Evolutionary conservation across 768 basidiomycete species (phyloP).

Genomic region (Porphyrellus cyaneotinctus): DNA sequence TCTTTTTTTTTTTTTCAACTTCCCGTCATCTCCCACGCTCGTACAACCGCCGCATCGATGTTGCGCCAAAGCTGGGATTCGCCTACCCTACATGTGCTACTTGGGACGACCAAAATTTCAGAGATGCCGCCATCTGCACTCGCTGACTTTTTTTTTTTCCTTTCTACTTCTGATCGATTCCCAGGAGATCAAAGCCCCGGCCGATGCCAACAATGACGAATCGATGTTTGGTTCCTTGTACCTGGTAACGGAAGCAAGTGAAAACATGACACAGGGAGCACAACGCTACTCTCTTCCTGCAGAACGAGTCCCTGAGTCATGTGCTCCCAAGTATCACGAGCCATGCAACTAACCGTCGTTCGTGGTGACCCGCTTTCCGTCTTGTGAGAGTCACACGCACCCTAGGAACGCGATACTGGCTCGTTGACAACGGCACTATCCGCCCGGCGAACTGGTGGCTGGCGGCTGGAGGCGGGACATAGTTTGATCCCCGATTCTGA

Average conservation of each 20-base stretch:
- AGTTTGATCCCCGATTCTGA: constrained; percentile 11
- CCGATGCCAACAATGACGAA: neutral
- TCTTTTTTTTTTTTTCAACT: neutral
- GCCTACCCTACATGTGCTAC: neutral
- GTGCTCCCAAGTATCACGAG: neutral
- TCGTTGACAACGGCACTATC: neutral
- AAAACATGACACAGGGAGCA: neutral
- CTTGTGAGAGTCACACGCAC: neutral
- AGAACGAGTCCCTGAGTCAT: neutral
- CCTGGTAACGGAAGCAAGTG: constrained; percentile 1
- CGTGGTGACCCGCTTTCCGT: neutral
- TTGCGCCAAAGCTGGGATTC: neutral
- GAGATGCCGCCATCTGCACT: neutral
- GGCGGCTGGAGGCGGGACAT: neutral
- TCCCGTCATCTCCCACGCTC: constrained; percentile 10
- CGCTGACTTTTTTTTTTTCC: neutral
- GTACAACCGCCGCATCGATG: constrained; percentile 8
- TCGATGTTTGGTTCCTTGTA: neutral
- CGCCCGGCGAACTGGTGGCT: neutral
- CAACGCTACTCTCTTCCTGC: neutral
- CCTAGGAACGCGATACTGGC: neutral
- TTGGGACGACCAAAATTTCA: neutral
- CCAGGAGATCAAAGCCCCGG: neutral
- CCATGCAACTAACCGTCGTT: neutral
- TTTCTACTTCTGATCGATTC: neutral